Conservation (phyloP, 1,284 basidiomycete species). For the Sphaerobolus stellatus region DNA sequence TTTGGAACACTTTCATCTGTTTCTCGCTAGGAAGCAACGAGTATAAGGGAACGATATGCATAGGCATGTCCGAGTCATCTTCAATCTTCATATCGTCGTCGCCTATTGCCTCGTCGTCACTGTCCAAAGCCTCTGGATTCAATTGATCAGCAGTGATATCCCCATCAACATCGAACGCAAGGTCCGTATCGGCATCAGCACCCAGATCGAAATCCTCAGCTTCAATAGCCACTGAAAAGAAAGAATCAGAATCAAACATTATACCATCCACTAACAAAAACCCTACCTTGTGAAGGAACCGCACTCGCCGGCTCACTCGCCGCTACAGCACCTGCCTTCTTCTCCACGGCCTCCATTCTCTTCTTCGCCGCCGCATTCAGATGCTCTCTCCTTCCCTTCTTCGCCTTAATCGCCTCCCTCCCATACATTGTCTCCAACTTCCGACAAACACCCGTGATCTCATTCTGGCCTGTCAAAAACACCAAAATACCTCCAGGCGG, state of each 20-base stretch:
- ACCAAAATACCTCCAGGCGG: constrained; percentile 73
- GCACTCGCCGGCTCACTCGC: constrained; percentile 33
- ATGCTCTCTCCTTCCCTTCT: constrained; percentile 39
- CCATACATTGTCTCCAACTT: constrained; percentile 82
- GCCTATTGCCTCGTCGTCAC: constrained; percentile 47
- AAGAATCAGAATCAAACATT: background rate
- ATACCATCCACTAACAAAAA: background rate
- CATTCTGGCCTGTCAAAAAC: constrained; percentile 78
- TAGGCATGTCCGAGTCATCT: constrained; percentile 61
- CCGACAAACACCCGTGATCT: constrained; percentile 65
- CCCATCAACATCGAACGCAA: constrained; percentile 18
- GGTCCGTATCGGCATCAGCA: constrained; percentile 33
- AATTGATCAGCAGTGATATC: background rate
- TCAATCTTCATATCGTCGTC: constrained; percentile 53
- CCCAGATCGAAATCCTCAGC: constrained; percentile 84
- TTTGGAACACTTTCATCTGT: constrained; percentile 72
- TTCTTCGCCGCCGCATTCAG: constrained; percentile 13
- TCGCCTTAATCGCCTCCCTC: constrained; percentile 57
- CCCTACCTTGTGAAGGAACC: constrained; percentile 50
- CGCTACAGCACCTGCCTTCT: constrained; percentile 12
- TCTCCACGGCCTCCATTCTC: constrained; percentile 21
- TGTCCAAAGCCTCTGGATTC: constrained; percentile 40
- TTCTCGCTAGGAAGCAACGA: constrained; percentile 71
- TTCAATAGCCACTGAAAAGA: constrained; percentile 60
- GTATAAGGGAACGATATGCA: constrained; percentile 75